A percentile compares a stretch with the other conserved stretches of the same genome.
phyloP scores from a whole-genome alignment of 805 yeast genomes.

The Cyberlindnera bimundalis region DNA sequence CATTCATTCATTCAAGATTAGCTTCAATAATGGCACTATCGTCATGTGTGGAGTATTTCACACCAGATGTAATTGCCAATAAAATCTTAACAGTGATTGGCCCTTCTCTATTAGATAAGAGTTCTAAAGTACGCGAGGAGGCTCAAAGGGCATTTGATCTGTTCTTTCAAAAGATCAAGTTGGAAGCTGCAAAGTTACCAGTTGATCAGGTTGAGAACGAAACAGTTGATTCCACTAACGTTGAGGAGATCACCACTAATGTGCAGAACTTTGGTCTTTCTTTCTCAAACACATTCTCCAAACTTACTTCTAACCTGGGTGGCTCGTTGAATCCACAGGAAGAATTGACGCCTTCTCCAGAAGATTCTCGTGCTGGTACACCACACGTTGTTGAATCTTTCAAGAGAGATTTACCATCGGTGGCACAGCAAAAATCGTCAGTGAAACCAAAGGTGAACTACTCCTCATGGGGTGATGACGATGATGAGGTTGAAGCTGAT shows the following conservation, averaged over 20 bases:
- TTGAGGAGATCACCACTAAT: constrained; percentile 25
- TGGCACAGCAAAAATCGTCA: neutral
- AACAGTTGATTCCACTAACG: constrained; percentile 25
- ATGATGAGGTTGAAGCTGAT: constrained; percentile 14
- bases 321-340: constrained; percentile 21
- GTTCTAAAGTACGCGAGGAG: constrained; percentile 63
- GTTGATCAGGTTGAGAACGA: constrained; percentile 25
- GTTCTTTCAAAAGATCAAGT: constrained; percentile 52
- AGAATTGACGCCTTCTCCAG: constrained; percentile 14
- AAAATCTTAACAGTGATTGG: constrained; percentile 83
- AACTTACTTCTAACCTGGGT: constrained; percentile 23
- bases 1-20: constrained; percentile 68
- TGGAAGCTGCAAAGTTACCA: constrained; percentile 39
- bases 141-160: constrained; percentile 66
- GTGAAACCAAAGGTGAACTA: constrained; percentile 9
- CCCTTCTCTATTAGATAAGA: constrained; percentile 75
- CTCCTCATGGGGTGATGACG: constrained; percentile 15
- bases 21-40: constrained; percentile 76
- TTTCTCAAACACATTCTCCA: constrained; percentile 20
- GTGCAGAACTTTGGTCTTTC: constrained; percentile 26
- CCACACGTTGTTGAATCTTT: constrained; percentile 19
- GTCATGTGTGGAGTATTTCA: constrained; percentile 58
- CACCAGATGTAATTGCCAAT: constrained; percentile 72
- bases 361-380: constrained; percentile 19
- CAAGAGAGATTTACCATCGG: constrained; percentile 1